phyloP scores from a whole-genome alignment of 805 yeast species.

The Saccharomycopsis guyanensis region DNA sequence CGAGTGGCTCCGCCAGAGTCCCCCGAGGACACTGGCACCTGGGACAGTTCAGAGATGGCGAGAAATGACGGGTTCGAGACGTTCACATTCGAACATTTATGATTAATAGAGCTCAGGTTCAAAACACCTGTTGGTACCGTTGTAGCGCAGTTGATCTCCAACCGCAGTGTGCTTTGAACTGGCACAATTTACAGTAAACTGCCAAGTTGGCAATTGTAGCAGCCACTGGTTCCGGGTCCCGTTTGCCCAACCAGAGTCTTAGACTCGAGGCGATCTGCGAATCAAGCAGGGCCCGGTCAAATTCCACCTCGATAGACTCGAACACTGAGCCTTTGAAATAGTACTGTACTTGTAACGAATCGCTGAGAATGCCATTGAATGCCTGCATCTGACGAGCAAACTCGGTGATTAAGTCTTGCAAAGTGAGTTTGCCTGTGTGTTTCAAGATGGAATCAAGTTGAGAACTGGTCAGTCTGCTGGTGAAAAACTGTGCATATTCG shows the following conservation, averaged over 20 bases:
- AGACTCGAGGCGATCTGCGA: slow-evolving; percentile 30
- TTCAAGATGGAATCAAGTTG: not conserved
- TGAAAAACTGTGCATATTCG: not conserved
- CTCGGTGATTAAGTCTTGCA: slow-evolving; percentile 49
- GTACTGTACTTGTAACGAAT: slow-evolving; percentile 37
- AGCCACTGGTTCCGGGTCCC: slow-evolving; percentile 39
- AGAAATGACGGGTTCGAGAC: not conserved
- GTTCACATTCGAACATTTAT: not conserved
- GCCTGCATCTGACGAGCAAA: slow-evolving; percentile 38
- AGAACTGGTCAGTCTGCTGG: not conserved
- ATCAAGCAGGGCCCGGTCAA: slow-evolving; percentile 28
- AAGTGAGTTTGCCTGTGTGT: slow-evolving; percentile 34
- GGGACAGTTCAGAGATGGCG: not conserved
- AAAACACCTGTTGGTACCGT: too few species aligned
- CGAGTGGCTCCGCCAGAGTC: not conserved
- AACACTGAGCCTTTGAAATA: slow-evolving; percentile 39
- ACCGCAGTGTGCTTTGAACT: slow-evolving; percentile 37
- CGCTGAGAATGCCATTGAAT: slow-evolving; percentile 28
- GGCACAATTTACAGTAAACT: slow-evolving; percentile 47
- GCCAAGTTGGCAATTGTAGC: slow-evolving; percentile 30
- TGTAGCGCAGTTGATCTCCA: slow-evolving; percentile 28
- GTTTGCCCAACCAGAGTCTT: slow-evolving; percentile 51
- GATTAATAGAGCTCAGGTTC: too few species aligned
- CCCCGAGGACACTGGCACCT: not conserved
- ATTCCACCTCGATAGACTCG: slow-evolving; percentile 33